Percentiles rank a stretch among this genome's conserved stretches.
Conservation (phyloP, 345 rosid species). For the Murraya koenigii region DNA sequence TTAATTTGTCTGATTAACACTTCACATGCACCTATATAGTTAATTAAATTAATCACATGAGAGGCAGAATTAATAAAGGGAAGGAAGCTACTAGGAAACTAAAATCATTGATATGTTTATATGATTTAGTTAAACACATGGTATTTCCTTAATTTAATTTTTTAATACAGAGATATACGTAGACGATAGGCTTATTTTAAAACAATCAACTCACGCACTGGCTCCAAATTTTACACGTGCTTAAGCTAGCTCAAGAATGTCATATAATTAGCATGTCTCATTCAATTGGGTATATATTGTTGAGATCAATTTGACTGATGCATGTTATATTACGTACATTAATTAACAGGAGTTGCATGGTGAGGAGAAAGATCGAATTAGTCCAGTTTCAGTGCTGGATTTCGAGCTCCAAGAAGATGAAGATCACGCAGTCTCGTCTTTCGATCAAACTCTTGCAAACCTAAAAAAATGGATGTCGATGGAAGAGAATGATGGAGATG, state of each 20-base stretch:
- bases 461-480: constrained; percentile 34
- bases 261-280: not conserved
- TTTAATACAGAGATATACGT: not conserved
- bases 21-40: not conserved
- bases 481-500: constrained; percentile 25
- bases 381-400: constrained; percentile 55
- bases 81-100: constrained; percentile 14
- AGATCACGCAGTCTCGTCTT: constrained; percentile 34
- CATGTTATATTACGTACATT: not conserved
- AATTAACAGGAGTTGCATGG: constrained; percentile 33
- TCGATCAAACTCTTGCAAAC: constrained; percentile 32
- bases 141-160: not conserved
- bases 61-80: constrained; percentile 13
- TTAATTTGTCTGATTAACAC: not conserved
- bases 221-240: constrained; percentile 1
- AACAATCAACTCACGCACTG: no score
- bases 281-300: constrained; percentile 6
- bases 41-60: not conserved
- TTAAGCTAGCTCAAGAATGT: not conserved
- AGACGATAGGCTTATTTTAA: not conserved
- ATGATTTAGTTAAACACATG: no score
- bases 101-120: no score
- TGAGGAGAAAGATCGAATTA: constrained; percentile 40
- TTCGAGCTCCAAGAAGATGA: constrained; percentile 41
- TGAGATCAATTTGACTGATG: constrained; percentile 7